These are phyloP conservation scores for Carpediemonas membranifera DNA, from an alignment of 78 protist genomes.

Conservation along the genomic window DNA sequence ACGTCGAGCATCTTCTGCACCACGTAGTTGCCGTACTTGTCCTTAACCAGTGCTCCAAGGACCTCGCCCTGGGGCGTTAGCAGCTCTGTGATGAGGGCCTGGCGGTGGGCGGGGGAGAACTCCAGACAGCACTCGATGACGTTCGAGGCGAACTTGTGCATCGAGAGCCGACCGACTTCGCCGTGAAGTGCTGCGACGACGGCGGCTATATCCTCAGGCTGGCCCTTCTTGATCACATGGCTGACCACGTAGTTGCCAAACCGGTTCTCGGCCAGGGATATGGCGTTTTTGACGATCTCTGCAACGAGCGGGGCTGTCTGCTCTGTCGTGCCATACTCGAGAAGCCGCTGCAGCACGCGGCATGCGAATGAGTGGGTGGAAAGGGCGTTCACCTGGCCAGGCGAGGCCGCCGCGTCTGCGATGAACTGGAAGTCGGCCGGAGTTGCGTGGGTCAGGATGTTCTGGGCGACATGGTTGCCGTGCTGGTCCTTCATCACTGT, in stretches of 20 bases:
- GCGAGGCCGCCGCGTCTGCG: not conserved
- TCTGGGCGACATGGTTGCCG: slow-evolving; percentile 1
- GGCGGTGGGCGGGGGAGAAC: no score
- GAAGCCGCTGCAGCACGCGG: slow-evolving; percentile 3
- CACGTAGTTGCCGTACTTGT: no score
- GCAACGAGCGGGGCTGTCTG: not conserved
- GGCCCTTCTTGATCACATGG: not conserved
- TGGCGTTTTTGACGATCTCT: not conserved
- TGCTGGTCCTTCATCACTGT: not conserved
- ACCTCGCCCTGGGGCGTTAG: no score
- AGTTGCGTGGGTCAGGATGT: not conserved
- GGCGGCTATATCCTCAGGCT: not conserved
- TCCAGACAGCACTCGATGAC: slow-evolving; percentile 3
- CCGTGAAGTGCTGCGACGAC: not conserved
- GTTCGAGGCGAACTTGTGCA: not conserved
- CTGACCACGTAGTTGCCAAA: not conserved
- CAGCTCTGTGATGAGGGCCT: no score
- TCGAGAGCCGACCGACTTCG: not conserved
- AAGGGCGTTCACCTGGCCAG: not conserved
- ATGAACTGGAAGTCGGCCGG: not conserved
- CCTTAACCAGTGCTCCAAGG: no score
- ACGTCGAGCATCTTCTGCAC: no score
- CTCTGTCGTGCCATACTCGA: not conserved
- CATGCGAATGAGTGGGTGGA: not conserved
- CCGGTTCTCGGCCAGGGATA: not conserved